Evolutionary conservation across 2,329 filamentous ascomycete genomes (phyloP).

Genomic region (Colletotrichum gigasporum): DNA sequence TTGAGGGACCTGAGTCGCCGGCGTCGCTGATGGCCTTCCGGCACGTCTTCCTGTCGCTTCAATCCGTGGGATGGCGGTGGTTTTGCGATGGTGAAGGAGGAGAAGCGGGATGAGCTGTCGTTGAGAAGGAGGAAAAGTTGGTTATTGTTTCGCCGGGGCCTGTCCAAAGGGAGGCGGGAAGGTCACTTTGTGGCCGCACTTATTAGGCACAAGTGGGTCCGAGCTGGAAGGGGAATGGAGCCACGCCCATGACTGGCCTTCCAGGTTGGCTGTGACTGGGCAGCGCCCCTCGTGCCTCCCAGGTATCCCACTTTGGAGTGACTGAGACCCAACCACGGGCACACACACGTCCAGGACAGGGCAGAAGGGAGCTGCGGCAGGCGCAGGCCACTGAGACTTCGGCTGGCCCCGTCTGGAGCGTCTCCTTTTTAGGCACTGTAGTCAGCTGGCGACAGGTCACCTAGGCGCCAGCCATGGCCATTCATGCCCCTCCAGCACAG

Average conservation of each 20-base stretch:
- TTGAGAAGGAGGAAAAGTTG: conserved; percentile 37
- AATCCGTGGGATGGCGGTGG: conserved; percentile 11
- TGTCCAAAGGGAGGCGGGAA: conserved; percentile 24
- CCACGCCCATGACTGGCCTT: conserved; percentile 12
- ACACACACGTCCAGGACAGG: background rate
- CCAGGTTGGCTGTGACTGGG: conserved; percentile 20
- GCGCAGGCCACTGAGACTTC: conserved; percentile 5
- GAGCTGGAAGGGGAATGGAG: conserved; percentile 1
- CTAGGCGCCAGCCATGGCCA: background rate
- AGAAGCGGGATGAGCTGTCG: conserved; percentile 21
- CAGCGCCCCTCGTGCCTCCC: conserved; percentile 12
- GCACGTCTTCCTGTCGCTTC: conserved; percentile 27
- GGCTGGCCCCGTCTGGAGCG: no score
- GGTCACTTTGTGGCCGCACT: conserved; percentile 22
- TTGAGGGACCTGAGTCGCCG: conserved; percentile 1
- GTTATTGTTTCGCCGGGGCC: conserved; percentile 31
- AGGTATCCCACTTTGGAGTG: conserved; percentile 7
- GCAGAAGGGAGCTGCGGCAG: background rate
- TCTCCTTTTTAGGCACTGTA: no score
- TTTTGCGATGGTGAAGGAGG: conserved; percentile 31
- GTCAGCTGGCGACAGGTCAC: conserved; percentile 3
- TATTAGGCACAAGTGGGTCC: conserved; percentile 25
- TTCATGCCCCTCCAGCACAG: background rate
- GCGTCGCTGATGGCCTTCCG: conserved; percentile 19
- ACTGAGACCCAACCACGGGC: conserved; percentile 4